Conservation (phyloP, 2,329 filamentous ascomycete genomes). For the Apiospora koreana region DNA sequence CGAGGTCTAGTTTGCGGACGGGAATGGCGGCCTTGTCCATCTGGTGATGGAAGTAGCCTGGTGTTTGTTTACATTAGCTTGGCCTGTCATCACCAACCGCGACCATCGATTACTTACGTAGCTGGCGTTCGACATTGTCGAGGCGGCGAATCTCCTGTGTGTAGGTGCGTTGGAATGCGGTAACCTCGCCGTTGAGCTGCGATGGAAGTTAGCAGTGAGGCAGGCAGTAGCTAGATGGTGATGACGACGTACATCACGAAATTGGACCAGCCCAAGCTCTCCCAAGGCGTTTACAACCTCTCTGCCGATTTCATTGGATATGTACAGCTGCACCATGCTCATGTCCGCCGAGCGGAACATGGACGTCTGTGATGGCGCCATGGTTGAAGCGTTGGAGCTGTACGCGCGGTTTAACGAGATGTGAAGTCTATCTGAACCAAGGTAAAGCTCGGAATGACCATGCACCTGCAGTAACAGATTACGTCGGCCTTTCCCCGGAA, state of each 20-base stretch:
- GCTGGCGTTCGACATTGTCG: slow-evolving; percentile 96
- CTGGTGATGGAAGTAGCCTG: slow-evolving; percentile 91
- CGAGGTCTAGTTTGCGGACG: slow-evolving; percentile 88
- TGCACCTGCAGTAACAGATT: not conserved
- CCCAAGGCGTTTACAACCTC: slow-evolving; percentile 96
- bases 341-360: slow-evolving; percentile 99
- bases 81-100: slow-evolving; percentile 5
- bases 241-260: slow-evolving; percentile 77
- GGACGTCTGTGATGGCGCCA: slow-evolving; percentile 77
- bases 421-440: slow-evolving; percentile 4
- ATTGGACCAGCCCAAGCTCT: slow-evolving; percentile 94
- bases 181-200: slow-evolving; percentile 89
- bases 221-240: slow-evolving; percentile 14
- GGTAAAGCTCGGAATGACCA: not conserved
- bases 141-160: slow-evolving; percentile 96
- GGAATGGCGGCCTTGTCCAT: slow-evolving; percentile 91
- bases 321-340: slow-evolving; percentile 99
- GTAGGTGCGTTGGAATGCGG: slow-evolving; percentile 94
- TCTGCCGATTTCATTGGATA: slow-evolving; percentile 96
- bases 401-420: slow-evolving; percentile 11
- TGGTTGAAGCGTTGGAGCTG: slow-evolving; percentile 30
- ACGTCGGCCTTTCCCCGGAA: slow-evolving; percentile 8
- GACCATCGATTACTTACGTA: slow-evolving; percentile 64
- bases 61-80: slow-evolving; percentile 30
- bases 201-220: slow-evolving; percentile 22